Percentiles rank a stretch among this genome's conserved stretches.
These are phyloP conservation scores for Leishmania braziliensis DNA, from an alignment of 208 protist species.

Conservation along the genomic window DNA sequence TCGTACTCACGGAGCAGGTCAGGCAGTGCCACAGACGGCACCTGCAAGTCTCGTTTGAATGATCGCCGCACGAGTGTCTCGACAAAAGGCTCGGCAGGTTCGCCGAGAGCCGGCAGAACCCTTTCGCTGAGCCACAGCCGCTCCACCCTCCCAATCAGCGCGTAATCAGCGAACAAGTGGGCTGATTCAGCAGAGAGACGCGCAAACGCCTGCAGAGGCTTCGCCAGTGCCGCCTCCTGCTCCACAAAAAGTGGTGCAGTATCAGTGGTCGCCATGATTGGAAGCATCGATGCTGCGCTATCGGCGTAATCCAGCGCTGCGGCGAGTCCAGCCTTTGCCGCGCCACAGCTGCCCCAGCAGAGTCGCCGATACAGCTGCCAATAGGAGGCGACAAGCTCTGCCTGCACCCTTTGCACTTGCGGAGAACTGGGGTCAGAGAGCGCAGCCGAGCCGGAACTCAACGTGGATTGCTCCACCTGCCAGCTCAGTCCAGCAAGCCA, in stretches of 20 bases:
- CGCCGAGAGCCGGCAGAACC: constrained; percentile 21
- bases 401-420: constrained; percentile 7
- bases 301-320: constrained; percentile 11
- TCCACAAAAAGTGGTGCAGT: neutral
- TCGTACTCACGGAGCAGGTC: constrained; percentile 55
- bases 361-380: constrained; percentile 20
- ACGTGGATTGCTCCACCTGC: neutral
- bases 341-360: constrained; percentile 16
- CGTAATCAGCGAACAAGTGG: constrained; percentile 53
- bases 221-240: constrained; percentile 3
- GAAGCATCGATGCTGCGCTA: neutral
- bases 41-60: constrained; percentile 65
- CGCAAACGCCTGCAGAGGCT: constrained; percentile 46
- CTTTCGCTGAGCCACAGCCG: constrained; percentile 57
- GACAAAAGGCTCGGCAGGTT: constrained; percentile 16
- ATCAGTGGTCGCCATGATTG: neutral
- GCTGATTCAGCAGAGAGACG: constrained; percentile 41
- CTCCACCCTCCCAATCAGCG: constrained; percentile 47
- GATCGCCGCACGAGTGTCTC: constrained; percentile 66
- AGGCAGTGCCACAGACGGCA: constrained; percentile 40
- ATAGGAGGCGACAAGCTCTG: constrained; percentile 11
- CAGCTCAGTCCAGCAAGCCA: constrained; percentile 34
- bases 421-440: neutral
- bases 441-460: neutral
- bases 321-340: constrained; percentile 15